Conservation (phyloP, 352 stramenopile genomes). For the Phytophthora constricta region DNA sequence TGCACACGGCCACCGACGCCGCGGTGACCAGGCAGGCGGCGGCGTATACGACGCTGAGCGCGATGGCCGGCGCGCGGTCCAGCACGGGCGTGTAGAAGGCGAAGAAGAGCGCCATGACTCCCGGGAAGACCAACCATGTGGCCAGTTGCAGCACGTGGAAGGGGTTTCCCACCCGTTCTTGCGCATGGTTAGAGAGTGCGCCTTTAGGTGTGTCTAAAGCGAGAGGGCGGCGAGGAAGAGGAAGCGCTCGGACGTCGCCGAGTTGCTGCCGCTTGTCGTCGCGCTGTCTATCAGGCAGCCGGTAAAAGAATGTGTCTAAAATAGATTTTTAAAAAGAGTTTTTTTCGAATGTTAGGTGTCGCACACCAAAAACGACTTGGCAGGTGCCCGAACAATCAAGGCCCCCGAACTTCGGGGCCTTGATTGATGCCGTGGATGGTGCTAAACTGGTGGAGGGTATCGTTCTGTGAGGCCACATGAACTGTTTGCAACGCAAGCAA, state of each 20-base stretch:
- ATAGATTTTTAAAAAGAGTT: too few species aligned
- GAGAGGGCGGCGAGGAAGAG: too few species aligned
- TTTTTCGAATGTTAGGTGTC: too few species aligned
- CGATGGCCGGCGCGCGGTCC: constrained; percentile 48
- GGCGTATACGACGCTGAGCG: constrained; percentile 65
- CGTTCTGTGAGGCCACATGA: too few species aligned
- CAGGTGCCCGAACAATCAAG: too few species aligned
- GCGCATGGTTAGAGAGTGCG: constrained; percentile 56
- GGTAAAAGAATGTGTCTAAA: background rate
- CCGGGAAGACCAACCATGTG: constrained; percentile 86
- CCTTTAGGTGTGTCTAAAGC: too few species aligned
- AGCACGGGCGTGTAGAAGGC: constrained; percentile 82
- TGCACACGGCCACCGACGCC: constrained; percentile 62
- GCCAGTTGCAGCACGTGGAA: constrained; percentile 86
- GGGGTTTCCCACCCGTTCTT: constrained; percentile 83
- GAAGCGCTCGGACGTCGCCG: constrained; percentile 25
- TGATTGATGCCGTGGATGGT: background rate
- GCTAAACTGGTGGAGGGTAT: too few species aligned
- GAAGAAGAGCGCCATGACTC: constrained; percentile 84
- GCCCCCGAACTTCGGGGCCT: too few species aligned
- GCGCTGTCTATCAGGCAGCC: constrained; percentile 42
- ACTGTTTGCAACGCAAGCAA: too few species aligned
- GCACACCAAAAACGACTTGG: background rate
- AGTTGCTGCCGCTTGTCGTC: constrained; percentile 30
- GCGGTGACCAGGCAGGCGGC: constrained; percentile 59